Percentiles rank a stretch among this genome's conserved stretches.
These are phyloP conservation scores for Aureobasidium sp. DNA, from an alignment of 2,329 filamentous ascomycete genomes.

Conservation along the genomic window DNA sequence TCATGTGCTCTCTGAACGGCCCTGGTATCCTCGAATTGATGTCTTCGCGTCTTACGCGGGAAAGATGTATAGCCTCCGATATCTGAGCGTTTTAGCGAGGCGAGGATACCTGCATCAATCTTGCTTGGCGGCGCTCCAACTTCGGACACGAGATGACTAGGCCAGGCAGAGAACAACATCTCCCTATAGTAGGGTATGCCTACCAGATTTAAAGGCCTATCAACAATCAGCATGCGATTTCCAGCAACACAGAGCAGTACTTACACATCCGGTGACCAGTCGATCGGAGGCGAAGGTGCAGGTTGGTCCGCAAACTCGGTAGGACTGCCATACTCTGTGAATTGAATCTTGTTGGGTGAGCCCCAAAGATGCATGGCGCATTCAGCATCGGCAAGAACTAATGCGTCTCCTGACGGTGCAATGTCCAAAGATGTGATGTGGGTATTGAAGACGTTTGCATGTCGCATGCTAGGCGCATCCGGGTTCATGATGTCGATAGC, in stretches of 20 bases:
- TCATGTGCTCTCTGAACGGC: conserved; percentile 63
- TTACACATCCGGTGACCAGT: conserved; percentile 66
- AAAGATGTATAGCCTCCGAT: conserved; percentile 75
- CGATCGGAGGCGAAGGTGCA: conserved; percentile 54
- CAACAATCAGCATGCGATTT: conserved; percentile 3
- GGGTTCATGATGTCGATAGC: conserved; percentile 97
- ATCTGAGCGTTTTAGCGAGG: conserved; percentile 54
- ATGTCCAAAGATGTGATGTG: conserved; percentile 87
- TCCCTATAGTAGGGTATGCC: conserved; percentile 97
- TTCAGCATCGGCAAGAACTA: conserved; percentile 83
- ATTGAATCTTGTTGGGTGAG: conserved; percentile 85
- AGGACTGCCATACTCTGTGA: conserved; percentile 82
- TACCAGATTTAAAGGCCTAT: conserved; percentile 80
- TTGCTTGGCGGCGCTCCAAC: conserved; percentile 84
- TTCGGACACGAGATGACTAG: conserved; percentile 84
- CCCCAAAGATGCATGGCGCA: conserved; percentile 89
- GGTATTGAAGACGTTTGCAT: conserved; percentile 76
- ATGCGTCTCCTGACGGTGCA: conserved; percentile 86
- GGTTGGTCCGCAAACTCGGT: conserved; percentile 80
- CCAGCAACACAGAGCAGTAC: conserved; percentile 28
- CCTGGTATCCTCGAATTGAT: conserved; percentile 70
- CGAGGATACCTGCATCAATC: conserved; percentile 75
- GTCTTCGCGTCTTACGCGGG: conserved; percentile 75
- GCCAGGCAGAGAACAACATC: conserved; percentile 88
- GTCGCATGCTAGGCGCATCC: conserved; percentile 85